phyloP scores from a whole-genome alignment of 768 basidiomycete genomes.

The Antrodiella citrinella region DNA sequence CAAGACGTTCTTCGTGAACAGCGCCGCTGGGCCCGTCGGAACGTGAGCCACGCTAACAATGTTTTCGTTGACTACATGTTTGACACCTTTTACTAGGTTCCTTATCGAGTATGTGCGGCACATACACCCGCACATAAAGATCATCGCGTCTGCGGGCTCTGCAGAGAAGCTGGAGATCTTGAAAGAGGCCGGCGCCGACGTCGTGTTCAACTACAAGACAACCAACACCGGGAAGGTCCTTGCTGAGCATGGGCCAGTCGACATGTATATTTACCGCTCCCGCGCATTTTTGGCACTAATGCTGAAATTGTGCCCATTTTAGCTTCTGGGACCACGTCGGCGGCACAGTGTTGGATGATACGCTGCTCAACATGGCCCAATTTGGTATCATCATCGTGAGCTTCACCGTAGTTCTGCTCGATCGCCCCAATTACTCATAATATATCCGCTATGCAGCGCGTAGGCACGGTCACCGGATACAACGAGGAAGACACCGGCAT shows the following conservation, averaged over 20 bases:
- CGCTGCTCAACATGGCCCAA: constrained; percentile 1
- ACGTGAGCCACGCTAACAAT: background rate
- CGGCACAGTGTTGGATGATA: constrained; percentile 2
- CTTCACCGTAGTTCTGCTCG: background rate
- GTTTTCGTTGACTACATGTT: background rate
- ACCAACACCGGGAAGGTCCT: background rate
- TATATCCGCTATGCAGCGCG: background rate
- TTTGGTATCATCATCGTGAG: constrained; percentile 3
- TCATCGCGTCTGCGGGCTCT: constrained; percentile 5
- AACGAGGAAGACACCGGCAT: background rate
- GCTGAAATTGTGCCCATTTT: background rate
- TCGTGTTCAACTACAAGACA: constrained; percentile 6
- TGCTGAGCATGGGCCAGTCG: constrained; percentile 3
- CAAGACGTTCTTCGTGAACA: constrained; percentile 1
- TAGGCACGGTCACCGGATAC: background rate
- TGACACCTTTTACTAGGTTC: background rate
- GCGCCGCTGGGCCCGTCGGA: constrained; percentile 1
- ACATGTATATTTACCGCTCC: background rate
- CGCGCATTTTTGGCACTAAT: background rate
- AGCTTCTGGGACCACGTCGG: constrained; percentile 8
- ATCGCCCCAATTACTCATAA: too few relatives aligned
- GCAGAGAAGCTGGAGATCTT: constrained; percentile 2
- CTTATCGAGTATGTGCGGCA: constrained; percentile 4
- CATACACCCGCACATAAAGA: constrained; percentile 4
- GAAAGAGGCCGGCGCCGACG: constrained; percentile 1